Percentiles rank a stretch among this genome's conserved stretches.
phyloP scores from a whole-genome alignment of 768 basidiomycete genomes.

The Pleurotus djamor region DNA sequence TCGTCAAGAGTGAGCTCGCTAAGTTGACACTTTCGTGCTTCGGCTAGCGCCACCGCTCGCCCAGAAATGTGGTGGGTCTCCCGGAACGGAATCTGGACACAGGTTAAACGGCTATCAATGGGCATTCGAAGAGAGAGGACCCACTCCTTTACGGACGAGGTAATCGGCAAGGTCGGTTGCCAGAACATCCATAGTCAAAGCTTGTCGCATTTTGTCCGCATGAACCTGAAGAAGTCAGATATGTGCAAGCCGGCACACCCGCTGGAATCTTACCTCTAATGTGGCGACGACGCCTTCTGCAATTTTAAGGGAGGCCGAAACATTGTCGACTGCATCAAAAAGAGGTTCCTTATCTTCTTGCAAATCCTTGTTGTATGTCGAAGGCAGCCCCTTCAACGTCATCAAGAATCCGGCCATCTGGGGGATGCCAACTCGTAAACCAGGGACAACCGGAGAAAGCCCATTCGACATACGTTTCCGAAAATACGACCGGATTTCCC shows the following conservation, averaged over 20 bases:
- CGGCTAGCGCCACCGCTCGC: constrained; percentile 92
- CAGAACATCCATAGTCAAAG: constrained; percentile 95
- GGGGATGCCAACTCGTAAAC: constrained; percentile 5
- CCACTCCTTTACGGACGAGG: constrained; percentile 95
- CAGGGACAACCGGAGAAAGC: constrained; percentile 15
- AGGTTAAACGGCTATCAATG: not conserved
- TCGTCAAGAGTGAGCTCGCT: constrained; percentile 80
- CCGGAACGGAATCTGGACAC: constrained; percentile 86
- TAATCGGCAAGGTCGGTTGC: constrained; percentile 99
- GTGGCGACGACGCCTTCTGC: constrained; percentile 94
- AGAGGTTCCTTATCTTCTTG: constrained; percentile 99
- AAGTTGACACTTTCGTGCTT: constrained; percentile 76
- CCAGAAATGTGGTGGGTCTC: constrained; percentile 99
- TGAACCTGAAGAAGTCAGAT: constrained; percentile 61
- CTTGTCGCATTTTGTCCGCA: constrained; percentile 83
- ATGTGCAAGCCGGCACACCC: not conserved
- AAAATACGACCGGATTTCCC: constrained; percentile 96
- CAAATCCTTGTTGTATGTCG: constrained; percentile 99
- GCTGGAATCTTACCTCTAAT: constrained; percentile 60
- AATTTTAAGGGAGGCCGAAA: constrained; percentile 87
- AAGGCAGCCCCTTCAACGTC: constrained; percentile 95
- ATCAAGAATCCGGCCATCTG: constrained; percentile 98
- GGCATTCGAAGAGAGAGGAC: constrained; percentile 20
- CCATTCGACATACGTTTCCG: constrained; percentile 61
- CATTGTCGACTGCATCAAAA: constrained; percentile 90